These are phyloP conservation scores for Colletotrichum aenigma DNA, from an alignment of 2,329 filamentous ascomycete genomes.

Conservation along the genomic window DNA sequence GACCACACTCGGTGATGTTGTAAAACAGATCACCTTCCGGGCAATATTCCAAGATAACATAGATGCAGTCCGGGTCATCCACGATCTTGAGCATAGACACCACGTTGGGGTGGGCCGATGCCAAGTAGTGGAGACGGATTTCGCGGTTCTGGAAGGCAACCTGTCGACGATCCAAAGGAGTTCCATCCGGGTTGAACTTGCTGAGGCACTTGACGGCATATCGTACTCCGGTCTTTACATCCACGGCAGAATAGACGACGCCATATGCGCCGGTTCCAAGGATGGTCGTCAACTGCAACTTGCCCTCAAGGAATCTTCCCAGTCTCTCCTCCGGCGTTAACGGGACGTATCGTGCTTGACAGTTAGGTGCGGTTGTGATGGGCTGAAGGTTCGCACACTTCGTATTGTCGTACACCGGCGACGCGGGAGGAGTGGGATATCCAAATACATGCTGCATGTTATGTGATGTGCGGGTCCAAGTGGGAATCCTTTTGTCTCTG, in stretches of 20 bases:
- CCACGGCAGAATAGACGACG: conserved; percentile 89
- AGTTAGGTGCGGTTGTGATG: conserved; percentile 38
- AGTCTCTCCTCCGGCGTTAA: conserved; percentile 81
- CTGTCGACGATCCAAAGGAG: conserved; percentile 81
- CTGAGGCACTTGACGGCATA: conserved; percentile 98
- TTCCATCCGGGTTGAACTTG: conserved; percentile 78
- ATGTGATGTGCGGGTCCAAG: conserved; percentile 37
- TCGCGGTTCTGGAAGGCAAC: conserved; percentile 90
- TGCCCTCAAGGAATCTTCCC: conserved; percentile 81
- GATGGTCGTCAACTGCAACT: conserved; percentile 82
- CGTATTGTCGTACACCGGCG: conserved; percentile 56
- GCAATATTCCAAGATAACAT: conserved; percentile 96
- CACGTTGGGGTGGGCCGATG: conserved; percentile 89
- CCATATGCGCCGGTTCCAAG: conserved; percentile 95
- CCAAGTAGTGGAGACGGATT: conserved; percentile 88
- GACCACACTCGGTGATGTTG: conserved; percentile 94
- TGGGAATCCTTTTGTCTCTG: conserved; percentile 8
- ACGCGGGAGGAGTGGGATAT: conserved; percentile 63
- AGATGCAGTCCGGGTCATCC: conserved; percentile 90
- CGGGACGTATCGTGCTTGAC: conserved; percentile 55
- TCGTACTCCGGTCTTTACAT: conserved; percentile 77
- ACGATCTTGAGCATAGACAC: conserved; percentile 94
- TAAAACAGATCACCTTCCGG: conserved; percentile 96
- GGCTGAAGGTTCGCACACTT: conserved; percentile 47
- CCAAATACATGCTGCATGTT: conserved; percentile 67